phyloP scores from a whole-genome alignment of 208 protist genomes.

The Plasmodiophora brassicae region DNA sequence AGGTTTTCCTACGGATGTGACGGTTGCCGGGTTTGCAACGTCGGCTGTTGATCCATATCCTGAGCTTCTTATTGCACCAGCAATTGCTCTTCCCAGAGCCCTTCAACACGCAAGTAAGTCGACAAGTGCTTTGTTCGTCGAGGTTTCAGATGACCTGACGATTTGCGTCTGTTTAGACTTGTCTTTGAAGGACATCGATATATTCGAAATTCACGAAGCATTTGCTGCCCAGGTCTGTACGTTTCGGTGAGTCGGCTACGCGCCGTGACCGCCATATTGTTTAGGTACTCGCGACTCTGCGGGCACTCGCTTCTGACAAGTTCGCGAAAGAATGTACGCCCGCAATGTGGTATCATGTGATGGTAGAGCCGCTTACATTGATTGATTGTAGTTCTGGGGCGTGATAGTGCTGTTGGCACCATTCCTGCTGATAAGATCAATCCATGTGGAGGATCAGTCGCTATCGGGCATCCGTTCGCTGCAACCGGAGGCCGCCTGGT shows the following conservation, averaged over 20 bases:
- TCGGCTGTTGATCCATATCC: constrained; percentile 75
- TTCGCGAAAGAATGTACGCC: constrained; percentile 20
- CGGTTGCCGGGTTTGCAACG: constrained; percentile 44
- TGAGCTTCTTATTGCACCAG: constrained; percentile 73
- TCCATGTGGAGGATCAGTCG: constrained; percentile 70
- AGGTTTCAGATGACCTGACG: no score
- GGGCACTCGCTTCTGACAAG: background rate
- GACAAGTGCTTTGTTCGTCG: background rate
- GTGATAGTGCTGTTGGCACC: background rate
- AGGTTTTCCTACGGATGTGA: background rate
- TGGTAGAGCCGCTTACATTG: background rate
- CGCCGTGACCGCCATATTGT: no score
- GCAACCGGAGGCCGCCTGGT: constrained; percentile 74
- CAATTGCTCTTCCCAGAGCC: constrained; percentile 67
- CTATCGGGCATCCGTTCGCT: constrained; percentile 75
- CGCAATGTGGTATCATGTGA: background rate
- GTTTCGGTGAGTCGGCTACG: no score
- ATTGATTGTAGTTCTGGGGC: no score
- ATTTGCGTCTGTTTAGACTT: constrained; percentile 53
- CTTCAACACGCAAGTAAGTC: constrained; percentile 21
- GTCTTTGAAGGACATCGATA: constrained; percentile 69
- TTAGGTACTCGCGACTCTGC: background rate
- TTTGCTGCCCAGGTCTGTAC: constrained; percentile 73
- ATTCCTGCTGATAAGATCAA: constrained; percentile 43
- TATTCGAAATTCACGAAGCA: constrained; percentile 78